A percentile compares a stretch with the other conserved stretches of the same genome.
phyloP scores from a whole-genome alignment of 768 basidiomycete genomes.

The Lactifluus pinguis region DNA sequence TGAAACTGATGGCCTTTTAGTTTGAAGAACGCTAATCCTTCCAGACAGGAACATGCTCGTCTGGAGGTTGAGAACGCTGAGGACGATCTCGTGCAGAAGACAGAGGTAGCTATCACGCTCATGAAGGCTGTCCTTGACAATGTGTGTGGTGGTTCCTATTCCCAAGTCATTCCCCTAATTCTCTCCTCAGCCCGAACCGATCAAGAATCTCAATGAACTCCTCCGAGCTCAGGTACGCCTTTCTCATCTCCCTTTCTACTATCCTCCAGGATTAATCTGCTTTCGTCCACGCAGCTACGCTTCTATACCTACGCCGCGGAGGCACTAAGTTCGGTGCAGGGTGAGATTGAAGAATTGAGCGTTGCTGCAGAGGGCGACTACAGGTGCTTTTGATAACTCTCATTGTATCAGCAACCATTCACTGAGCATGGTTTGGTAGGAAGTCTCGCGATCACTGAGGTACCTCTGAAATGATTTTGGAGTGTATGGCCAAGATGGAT shows the following conservation, averaged over 20 bases:
- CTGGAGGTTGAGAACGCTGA: slow-evolving; percentile 90
- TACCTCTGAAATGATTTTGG: slow-evolving; percentile 29
- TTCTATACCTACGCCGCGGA: slow-evolving; percentile 75
- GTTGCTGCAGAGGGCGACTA: slow-evolving; percentile 94
- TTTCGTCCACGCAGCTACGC: slow-evolving; percentile 39
- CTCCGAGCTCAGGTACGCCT: slow-evolving; percentile 71
- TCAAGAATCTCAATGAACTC: slow-evolving; percentile 90
- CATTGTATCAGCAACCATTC: neutral
- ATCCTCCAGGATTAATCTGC: neutral
- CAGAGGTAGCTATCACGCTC: slow-evolving; percentile 90
- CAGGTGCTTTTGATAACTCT: slow-evolving; percentile 39
- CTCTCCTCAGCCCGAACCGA: slow-evolving; percentile 71
- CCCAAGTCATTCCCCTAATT: neutral
- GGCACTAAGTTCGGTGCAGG: slow-evolving; percentile 70
- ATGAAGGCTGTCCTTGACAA: slow-evolving; percentile 99
- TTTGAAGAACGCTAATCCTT: slow-evolving; percentile 64
- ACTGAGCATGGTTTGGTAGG: slow-evolving; percentile 32
- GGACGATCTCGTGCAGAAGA: slow-evolving; percentile 95
- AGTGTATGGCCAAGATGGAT: neutral
- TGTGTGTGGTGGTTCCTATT: slow-evolving; percentile 38
- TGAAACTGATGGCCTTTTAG: slow-evolving; percentile 31
- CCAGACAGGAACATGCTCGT: slow-evolving; percentile 84
- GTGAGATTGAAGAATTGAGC: slow-evolving; percentile 87
- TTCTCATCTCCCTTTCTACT: neutral
- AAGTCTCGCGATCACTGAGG: slow-evolving; percentile 87